Evolutionary conservation across 2,329 filamentous ascomycete genomes (phyloP).

Genomic region (Ophiostoma pallidulum): DNA sequence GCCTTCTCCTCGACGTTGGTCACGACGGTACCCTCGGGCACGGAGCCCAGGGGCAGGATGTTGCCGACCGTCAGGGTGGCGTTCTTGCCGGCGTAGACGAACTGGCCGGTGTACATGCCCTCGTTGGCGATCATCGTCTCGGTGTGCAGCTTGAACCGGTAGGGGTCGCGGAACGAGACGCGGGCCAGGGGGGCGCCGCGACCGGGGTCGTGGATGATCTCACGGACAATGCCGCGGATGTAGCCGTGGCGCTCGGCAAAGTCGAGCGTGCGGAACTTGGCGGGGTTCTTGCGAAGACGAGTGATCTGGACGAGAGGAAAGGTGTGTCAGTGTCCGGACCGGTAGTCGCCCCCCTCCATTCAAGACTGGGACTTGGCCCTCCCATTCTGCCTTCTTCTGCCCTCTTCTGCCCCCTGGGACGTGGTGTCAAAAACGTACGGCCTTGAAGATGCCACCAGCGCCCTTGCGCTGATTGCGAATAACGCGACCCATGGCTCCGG

Average conservation of each 20-base stretch:
- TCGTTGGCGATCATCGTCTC: conserved; percentile 99
- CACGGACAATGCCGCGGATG: conserved; percentile 93
- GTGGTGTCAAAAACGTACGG: conserved; percentile 15
- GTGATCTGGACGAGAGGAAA: no score
- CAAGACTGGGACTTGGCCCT: no score
- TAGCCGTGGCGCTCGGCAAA: conserved; percentile 97
- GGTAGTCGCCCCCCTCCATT: neutral
- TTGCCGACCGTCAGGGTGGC: conserved; percentile 94
- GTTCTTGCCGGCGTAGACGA: conserved; percentile 99
- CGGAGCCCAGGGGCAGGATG: conserved; percentile 84
- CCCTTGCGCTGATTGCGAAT: conserved; percentile 59
- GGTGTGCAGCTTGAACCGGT: conserved; percentile 93
- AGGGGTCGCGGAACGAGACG: conserved; percentile 95
- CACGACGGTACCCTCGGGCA: conserved; percentile 98
- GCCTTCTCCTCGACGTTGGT: conserved; percentile 99
- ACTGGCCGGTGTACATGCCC: conserved; percentile 99
- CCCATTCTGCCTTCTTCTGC: neutral
- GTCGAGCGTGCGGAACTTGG: conserved; percentile 92
- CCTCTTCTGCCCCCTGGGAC: neutral
- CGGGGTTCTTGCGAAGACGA: conserved; percentile 88
- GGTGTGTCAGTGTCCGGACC: conserved; percentile 4
- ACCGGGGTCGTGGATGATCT: conserved; percentile 98
- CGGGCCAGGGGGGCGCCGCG: conserved; percentile 96
- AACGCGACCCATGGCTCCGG: conserved; percentile 20
- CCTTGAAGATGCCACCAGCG: conserved; percentile 48